Evolutionary conservation across 202 grass and related monocot genomes (phyloP), one percentile per base, ranked within the genome.

Genomic region (Panicum hallii): DNA sequence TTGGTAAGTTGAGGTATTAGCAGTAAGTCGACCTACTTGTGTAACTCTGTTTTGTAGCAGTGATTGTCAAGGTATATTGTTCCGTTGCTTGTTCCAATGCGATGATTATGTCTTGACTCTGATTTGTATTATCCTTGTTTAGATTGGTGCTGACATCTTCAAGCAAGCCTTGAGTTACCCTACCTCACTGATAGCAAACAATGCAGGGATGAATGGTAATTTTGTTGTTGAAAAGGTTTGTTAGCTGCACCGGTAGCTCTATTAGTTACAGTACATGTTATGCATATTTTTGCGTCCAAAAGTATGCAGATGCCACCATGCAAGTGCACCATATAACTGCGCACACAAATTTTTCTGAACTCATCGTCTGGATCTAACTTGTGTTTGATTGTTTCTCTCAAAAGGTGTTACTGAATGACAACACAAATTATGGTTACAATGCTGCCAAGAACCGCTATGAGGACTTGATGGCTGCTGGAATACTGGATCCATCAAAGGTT

Each of bases 91-190:
- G 12, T 67, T 60, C 13, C n/a, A 42, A 78, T 69, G 40, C 48
- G 38, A 28, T 70, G 8, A 23, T 50, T 87, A 11, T 72, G 14
- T 32, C 42, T 56, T 80, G 38, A 74, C 56, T 52, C 14, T 72
- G 26, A 57, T 42, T 74, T 67, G 34, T 73, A 79, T 38, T 67
- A 13, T 84, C 1, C 36, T 4, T 85, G 50, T 87, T 85, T 89
- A 95, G 95, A 93, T 95, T 91, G 93, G 95, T 86, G 93, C 93
- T 20, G 95, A 93, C 77, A 98, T 98, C 72, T 92, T 98, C 84
- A 98, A 93, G 87, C 83, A 81, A 77, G 93, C 95, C 44, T 81
- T 98, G 74, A 93, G 91, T 82, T 98, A 98, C 63, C 95, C 95
- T 67, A 80, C 81, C 61, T 83, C 85, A 82, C 79, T 98, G 77